Evolutionary conservation across 495 filamentous ascomycete species (phyloP).

Genomic region (Xylaria cubensis): DNA sequence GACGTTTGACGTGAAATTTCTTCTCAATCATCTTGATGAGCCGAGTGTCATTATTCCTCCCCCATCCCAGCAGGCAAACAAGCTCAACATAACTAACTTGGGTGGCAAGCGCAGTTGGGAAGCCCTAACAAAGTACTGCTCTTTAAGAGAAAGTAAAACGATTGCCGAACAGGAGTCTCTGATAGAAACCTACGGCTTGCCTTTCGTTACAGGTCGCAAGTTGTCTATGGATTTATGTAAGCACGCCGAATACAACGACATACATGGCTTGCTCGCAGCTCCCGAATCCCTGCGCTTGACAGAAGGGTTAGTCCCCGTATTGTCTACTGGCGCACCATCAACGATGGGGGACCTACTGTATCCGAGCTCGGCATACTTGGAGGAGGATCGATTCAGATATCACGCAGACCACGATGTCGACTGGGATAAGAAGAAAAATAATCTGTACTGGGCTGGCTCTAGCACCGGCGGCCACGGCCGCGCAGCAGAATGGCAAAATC

Average conservation of each 20-base stretch:
- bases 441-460: constrained; percentile 59
- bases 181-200: constrained; percentile 34
- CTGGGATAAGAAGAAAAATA: constrained; percentile 50
- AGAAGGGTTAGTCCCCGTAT: constrained; percentile 42
- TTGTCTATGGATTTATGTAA: constrained; percentile 36
- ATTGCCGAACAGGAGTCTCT: neutral
- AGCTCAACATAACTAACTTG: constrained; percentile 27
- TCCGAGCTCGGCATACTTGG: constrained; percentile 44
- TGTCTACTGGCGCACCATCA: constrained; percentile 46
- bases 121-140: constrained; percentile 30
- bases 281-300: constrained; percentile 40
- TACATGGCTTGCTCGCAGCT: constrained; percentile 39
- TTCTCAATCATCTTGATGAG: constrained; percentile 81
- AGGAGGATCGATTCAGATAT: constrained; percentile 45
- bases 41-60: constrained; percentile 69
- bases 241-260: constrained; percentile 37
- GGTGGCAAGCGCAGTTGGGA: constrained; percentile 28
- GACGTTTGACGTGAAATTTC: constrained; percentile 72
- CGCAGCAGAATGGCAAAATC: constrained; percentile 42
- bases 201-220: constrained; percentile 35
- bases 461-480: constrained; percentile 53
- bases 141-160: neutral
- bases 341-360: constrained; percentile 49
- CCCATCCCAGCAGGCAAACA: constrained; percentile 24
- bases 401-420: constrained; percentile 42